These are phyloP conservation scores for Penicillium cosmopolitanum DNA, from an alignment of 495 filamentous ascomycete genomes.

Conservation along the genomic window DNA sequence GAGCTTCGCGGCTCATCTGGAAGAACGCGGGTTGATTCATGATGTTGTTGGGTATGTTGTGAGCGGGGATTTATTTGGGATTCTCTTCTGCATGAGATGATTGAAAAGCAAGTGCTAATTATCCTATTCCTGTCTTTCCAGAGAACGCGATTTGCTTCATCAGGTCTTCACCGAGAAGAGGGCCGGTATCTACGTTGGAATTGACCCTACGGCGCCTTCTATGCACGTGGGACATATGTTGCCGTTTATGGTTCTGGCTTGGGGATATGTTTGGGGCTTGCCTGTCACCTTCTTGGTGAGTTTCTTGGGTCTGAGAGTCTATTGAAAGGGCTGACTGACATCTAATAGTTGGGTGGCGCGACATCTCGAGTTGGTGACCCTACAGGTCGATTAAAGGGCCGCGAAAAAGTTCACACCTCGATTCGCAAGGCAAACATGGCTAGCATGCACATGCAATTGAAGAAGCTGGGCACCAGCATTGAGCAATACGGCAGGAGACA, in stretches of 20 bases:
- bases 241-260: conserved; percentile 91
- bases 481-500: conserved; percentile 60
- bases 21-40: conserved; percentile 80
- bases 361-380: conserved; percentile 91
- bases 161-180: conserved; percentile 69
- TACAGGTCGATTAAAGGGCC: conserved; percentile 69
- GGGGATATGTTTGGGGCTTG: conserved; percentile 87
- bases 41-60: conserved; percentile 74
- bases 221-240: conserved; percentile 92
- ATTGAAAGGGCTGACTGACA: conserved; percentile 14
- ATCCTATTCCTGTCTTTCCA: conserved; percentile 29
- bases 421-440: conserved; percentile 70
- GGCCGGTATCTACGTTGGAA: conserved; percentile 81
- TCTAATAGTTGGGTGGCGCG: conserved; percentile 71
- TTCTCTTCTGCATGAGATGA: neutral
- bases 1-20: conserved; percentile 69
- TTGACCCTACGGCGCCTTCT: conserved; percentile 91
- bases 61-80: neutral
- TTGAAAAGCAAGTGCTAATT: conserved; percentile 6
- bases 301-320: conserved; percentile 2
- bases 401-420: conserved; percentile 57
- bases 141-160: conserved; percentile 66
- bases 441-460: conserved; percentile 79
- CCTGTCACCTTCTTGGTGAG: conserved; percentile 68
- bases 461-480: conserved; percentile 74